Base-by-base conservation (phyloP, 139 green algal genomes). In the Pleodorina starrii region DNA sequence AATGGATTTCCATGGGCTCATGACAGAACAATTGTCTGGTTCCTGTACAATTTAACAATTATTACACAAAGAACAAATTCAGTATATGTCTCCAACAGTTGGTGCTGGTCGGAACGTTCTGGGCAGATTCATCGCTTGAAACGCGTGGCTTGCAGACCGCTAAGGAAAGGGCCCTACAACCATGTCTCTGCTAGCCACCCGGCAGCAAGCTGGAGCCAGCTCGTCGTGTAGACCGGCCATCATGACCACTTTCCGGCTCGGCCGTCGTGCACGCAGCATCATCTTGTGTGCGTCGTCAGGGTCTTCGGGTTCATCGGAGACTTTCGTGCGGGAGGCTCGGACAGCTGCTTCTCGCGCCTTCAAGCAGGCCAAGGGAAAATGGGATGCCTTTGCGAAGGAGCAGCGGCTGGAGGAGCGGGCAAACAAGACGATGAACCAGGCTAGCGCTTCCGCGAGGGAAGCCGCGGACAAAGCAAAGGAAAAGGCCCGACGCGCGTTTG, bases 151-250 rank as follows among this genome's bases (percentile, higher is more conserved):
- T n/a, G n/a, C n/a, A n/a, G n/a, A n/a, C n/a, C n/a, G n/a, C n/a
- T n/a, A n/a, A n/a, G n/a, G n/a, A n/a, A n/a, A n/a, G n/a, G n/a
- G n/a, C n/a, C n/a, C n/a, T n/a, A n/a, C n/a, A n/a, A n/a, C 54
- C 21, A 69, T 66, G 46, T 69, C 48, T 35, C 50, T 84, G 5
- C 25, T 68, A 5, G 48, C 50, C n/a, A 66, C 76, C 11, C 76
- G 76, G 9, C 76, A 84, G 17, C 76, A 84, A n/a, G 46, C 48
- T 27, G 76, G 76, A 16, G 76, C 76, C 0, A 71, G 76, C 76
- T 63, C 42, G 7, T 46, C 40, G 35, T 36, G 50, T 29, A 11
- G 76, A 11, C 12, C 72, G 72, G 40, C 27, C 40, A 19, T 57
- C 10, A 54, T 16, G 38, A 48, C 12, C 17, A 19, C 72, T 57